Base-by-base conservation (phyloP, 306 rosid genomes). In the Fragaria ananassa region DNA sequence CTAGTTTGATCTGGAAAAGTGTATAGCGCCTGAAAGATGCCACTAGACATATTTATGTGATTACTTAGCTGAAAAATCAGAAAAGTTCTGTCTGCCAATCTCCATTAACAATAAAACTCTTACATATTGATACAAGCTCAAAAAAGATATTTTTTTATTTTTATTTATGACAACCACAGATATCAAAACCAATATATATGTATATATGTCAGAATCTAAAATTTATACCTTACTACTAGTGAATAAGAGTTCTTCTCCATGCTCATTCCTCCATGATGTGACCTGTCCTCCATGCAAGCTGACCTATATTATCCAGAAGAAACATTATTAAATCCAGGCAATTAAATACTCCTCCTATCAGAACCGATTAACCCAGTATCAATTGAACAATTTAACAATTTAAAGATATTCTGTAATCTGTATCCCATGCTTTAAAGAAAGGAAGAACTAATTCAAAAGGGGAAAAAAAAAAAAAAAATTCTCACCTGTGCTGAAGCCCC, bases 231-330 rank as follows among this genome's bases (percentile, higher is more conserved):
- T 94, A 80, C 91, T 87, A 81, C 97, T 94, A 31, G 97, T 89
- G 88, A 94, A 94, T 10, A 92, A 86, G 81, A 90, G 97, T 76
- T 94, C 98, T 89, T 94, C 93, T 9, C 98, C 98, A 31, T 78
- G 87, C 76, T 89, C 93, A 70, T 87, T 90, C 79, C 87, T 83
- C 98, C 98, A 94, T 8, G 98, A 94, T 75, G 91, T 85, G 81
- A 94, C 90, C 78, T 94, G 98, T 63, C 93, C 98, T 78, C 98
- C 97, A 75, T 86, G 83, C 84, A 94, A 87, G 86, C 97, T 90
- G 77, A 94, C 90, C 97, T 94, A 82, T 49, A 80, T 82, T 53
- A 87, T 79, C 69, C 68, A 76, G 75, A 79, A 63, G 63, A 53
- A 56, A 69, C 51, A 50, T 29, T n/a, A 62, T 82, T 49, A 79